Evolutionary conservation across 1,284 basidiomycete genomes (phyloP).

Genomic region (Malassezia nana): DNA sequence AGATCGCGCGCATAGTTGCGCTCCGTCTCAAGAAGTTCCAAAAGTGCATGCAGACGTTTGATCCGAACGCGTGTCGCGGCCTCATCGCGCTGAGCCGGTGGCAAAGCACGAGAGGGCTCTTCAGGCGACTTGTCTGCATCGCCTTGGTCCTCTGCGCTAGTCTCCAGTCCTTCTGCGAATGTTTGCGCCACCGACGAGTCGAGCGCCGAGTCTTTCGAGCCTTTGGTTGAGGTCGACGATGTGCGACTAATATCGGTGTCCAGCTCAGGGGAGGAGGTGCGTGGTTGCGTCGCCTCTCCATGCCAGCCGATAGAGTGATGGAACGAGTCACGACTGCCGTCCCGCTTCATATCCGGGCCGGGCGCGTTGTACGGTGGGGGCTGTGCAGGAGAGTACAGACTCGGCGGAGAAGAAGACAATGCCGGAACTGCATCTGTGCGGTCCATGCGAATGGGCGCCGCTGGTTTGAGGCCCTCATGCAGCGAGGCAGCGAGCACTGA

Average conservation of each 20-base stretch:
- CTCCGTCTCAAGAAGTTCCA: conserved; percentile 45
- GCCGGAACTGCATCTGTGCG: background rate
- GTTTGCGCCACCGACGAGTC: conserved; percentile 20
- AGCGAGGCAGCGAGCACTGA: background rate
- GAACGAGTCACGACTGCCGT: background rate
- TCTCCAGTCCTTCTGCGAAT: conserved; percentile 11
- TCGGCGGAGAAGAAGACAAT: background rate
- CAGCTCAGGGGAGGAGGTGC: conserved; percentile 13
- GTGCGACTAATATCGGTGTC: conserved; percentile 42
- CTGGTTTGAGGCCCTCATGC: background rate
- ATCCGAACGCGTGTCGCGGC: background rate
- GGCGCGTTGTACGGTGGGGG: background rate
- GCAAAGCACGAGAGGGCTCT: too few species aligned
- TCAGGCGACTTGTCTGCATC: too few species aligned
- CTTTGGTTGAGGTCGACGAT: conserved; percentile 36
- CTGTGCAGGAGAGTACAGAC: background rate
- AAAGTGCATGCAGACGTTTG: conserved; percentile 21
- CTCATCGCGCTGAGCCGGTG: background rate
- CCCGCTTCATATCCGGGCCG: background rate
- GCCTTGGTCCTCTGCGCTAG: background rate
- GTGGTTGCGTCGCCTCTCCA: background rate
- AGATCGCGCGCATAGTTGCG: conserved; percentile 44
- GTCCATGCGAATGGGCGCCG: background rate
- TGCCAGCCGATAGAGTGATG: background rate
- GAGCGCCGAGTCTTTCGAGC: conserved; percentile 20